Evolutionary conservation across 148 eudicot species (phyloP).

Genomic region (Rhododendron ovatum): DNA sequence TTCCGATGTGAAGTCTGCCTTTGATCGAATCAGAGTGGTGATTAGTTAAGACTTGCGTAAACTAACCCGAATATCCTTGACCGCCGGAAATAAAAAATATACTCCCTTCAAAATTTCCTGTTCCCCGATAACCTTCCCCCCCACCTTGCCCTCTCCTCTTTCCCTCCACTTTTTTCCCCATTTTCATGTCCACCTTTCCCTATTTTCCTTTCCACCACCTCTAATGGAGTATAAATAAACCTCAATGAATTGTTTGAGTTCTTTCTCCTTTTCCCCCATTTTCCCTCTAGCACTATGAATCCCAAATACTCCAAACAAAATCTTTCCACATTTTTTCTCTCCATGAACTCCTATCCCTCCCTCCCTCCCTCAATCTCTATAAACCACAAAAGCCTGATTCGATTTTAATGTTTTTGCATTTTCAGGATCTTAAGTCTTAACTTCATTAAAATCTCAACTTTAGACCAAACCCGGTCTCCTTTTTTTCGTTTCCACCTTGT

Average conservation of each 20-base stretch:
- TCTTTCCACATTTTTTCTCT: background rate
- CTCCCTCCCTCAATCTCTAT: background rate
- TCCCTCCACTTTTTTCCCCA: background rate
- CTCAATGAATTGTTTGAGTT: background rate
- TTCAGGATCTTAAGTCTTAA: background rate
- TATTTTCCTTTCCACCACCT: background rate
- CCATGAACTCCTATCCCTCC: background rate
- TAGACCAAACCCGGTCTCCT: background rate
- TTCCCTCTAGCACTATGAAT: background rate
- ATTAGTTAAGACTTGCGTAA: no score
- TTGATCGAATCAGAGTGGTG: no score
- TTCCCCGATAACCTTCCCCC: background rate
- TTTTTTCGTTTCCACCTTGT: background rate
- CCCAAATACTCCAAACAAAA: constrained; percentile 11
- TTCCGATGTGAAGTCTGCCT: no score
- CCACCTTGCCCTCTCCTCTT: background rate
- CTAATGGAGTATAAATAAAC: background rate
- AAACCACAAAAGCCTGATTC: background rate
- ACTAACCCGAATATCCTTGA: no score
- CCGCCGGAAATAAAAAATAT: no score
- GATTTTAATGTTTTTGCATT: no score
- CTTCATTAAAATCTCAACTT: background rate
- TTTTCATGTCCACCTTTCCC: background rate
- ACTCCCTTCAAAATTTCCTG: background rate
- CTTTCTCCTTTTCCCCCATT: background rate